Evolutionary conservation across 805 yeast genomes (phyloP), one percentile per base, ranked within the genome.

Genomic region (Candida piceae): DNA sequence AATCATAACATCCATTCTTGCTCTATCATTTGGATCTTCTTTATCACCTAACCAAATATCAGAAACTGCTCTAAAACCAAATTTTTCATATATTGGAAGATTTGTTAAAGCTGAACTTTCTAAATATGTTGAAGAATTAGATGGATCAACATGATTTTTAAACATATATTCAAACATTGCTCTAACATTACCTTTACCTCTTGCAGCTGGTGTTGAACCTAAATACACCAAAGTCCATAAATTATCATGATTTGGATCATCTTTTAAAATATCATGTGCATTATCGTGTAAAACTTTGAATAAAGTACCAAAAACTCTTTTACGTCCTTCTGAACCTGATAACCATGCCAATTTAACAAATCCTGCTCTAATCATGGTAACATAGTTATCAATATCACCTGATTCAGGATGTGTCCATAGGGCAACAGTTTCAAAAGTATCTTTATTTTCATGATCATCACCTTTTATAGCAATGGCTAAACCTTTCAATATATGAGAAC

Each of bases 121-220:
- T 49, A 75, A 60, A 45, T 75, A 75, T 4, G 72, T 50, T n/a
- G 66, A 53, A 34, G 62, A 53, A 11, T 60, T 61, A 8, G 49
- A 48, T 17, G 56, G 57, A 45, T 75, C 79, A 35, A 75, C 60
- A 50, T 67, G 62, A 36, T 67, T 62, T 23, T 56, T 50, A 46
- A 69, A 72, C 70, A 72, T 66, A 48, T 62, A 67, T 6, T 74
- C 70, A 45, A 75, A 68, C 51, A 73, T 58, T 18, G 63, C 63
- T 32, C 79, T 55, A 9, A 65, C 74, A 47, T 75, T 74, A 15
- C 80, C 80, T 49, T 74, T 74, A 24, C 80, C 80, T 45, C 78
- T 62, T 5, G 79, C 76, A 13, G 52, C 49, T 12, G 65, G 65
- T 5, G 63, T 51, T 6, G 64, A 55, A 3, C 65, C 66, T 5